Evolutionary conservation across 192 early-diverging fungal genomes (phyloP), one percentile per base, ranked within the genome.

Genomic region (Powellomyces hirtus): DNA sequence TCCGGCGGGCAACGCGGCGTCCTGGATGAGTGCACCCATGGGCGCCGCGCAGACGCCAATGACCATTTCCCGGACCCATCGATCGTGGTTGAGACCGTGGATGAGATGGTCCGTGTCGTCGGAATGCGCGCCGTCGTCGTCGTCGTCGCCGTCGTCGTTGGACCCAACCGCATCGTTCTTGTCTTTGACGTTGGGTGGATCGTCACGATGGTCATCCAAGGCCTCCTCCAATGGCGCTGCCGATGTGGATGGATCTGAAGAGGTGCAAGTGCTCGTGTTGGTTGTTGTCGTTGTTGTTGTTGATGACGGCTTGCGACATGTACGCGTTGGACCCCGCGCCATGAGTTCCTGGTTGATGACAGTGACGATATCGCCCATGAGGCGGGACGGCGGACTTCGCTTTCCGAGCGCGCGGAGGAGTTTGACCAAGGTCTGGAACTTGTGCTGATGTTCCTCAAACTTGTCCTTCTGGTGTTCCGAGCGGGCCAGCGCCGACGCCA

Each of bases 261-360:
- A 42, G 40, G 18, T 42, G 10, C 40, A 42, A 42, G 40, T 42
- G 10, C 40, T 42, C 40, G 40, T 42, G 18, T 42, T 42, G 40
- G 40, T 42, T 18, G 40, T 42, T 18, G 40, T 8, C 18, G 8
- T 42, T 18, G 10, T 11, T 18, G 40, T 42, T 11, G 40, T 42
- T 49, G 46, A 16, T 24, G 46, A 49, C 2, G 20, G n/a, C 13
- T 27, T 27, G 30, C 56, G 56, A 31, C 30, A 27, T 27, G 13
- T 20, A 30, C 30, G 36, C 56, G 36, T 24, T 20, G 0, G 1
- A n/a, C 11, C 36, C 7, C 60, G 33, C 10, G 8, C 42, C 60
- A 64, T 46, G 0, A 64, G 30, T 2, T 33, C 10, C 13, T 50
- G n/a, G 62, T 64, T 64, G 6, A 64, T 64, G 20, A 64, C 46